Conservation (phyloP, 345 rosid genomes). For the Conringia planisiliqua region DNA sequence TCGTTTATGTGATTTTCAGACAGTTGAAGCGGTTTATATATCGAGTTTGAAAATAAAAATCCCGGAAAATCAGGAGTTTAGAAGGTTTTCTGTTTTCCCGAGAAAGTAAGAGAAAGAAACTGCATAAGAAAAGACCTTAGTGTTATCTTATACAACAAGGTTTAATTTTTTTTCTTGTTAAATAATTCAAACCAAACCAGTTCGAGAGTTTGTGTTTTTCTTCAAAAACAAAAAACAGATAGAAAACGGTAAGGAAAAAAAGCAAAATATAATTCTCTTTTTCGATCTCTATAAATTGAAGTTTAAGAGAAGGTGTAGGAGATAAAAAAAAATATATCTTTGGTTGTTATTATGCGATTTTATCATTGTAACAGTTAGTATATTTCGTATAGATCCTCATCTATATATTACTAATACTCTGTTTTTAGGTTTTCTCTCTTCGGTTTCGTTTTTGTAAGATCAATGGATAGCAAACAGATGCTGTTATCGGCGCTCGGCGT, state of each 20-base stretch:
- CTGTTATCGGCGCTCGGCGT: constrained; percentile 38
- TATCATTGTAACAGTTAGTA: background rate
- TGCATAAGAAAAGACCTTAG: background rate
- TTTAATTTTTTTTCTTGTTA: background rate
- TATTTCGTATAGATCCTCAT: background rate
- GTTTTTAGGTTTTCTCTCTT: background rate
- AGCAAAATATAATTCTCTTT: background rate
- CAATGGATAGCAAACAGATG: constrained; percentile 40
- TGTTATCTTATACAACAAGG: background rate
- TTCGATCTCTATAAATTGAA: background rate
- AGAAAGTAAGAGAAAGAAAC: constrained; percentile 9
- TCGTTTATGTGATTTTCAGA: constrained; percentile 10
- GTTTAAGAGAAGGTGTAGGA: background rate
- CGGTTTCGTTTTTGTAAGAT: background rate
- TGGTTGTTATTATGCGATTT: background rate
- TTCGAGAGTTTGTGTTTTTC: background rate
- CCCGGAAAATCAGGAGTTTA: background rate
- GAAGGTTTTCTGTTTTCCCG: background rate
- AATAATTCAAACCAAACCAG: background rate
- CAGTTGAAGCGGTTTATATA: background rate
- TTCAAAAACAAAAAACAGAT: background rate
- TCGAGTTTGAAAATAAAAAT: background rate
- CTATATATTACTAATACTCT: background rate
- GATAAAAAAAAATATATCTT: background rate
- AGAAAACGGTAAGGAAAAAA: background rate